Percentiles rank a stretch among this genome's conserved stretches.
Evolutionary conservation across 2,329 filamentous ascomycete genomes (phyloP).

Genomic region (Torrubiellomyces zombiae): DNA sequence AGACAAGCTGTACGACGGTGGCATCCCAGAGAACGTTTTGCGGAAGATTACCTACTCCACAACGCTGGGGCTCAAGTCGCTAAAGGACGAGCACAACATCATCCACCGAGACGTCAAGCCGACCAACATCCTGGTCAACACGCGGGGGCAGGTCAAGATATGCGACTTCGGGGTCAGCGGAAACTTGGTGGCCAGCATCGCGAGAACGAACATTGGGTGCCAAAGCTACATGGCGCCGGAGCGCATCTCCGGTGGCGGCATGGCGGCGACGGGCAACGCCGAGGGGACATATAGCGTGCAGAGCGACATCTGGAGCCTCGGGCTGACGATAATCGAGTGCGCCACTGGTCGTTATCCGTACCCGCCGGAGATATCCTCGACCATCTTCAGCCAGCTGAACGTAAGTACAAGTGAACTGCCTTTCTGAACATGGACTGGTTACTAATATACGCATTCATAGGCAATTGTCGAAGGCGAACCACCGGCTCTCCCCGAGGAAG

Average conservation of each 20-base stretch:
- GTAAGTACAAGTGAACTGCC: slow-evolving; percentile 39
- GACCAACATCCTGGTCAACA: slow-evolving; percentile 93
- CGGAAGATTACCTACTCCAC: slow-evolving; percentile 84
- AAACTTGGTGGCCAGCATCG: slow-evolving; percentile 91
- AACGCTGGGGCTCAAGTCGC: slow-evolving; percentile 73
- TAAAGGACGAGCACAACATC: slow-evolving; percentile 98
- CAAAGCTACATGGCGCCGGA: slow-evolving; percentile 99
- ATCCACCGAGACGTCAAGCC: slow-evolving; percentile 98
- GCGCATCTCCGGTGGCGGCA: slow-evolving; percentile 73
- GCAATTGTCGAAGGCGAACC: slow-evolving; percentile 97
- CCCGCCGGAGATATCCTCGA: slow-evolving; percentile 91
- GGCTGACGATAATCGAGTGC: slow-evolving; percentile 88
- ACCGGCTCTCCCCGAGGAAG: slow-evolving; percentile 63
- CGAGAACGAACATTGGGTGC: slow-evolving; percentile 96
- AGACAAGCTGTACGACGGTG: slow-evolving; percentile 84
- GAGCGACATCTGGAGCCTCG: slow-evolving; percentile 94
- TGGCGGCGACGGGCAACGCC: slow-evolving; percentile 49
- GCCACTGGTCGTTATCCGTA: slow-evolving; percentile 91
- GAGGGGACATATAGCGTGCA: slow-evolving; percentile 93
- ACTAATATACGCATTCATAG: slow-evolving; percentile 27
- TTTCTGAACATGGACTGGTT: neutral
- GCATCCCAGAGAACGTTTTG: slow-evolving; percentile 75
- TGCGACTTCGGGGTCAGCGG: slow-evolving; percentile 97
- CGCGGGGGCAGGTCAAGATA: slow-evolving; percentile 83
- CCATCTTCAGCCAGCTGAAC: slow-evolving; percentile 92